Conservation (phyloP, 129 eudicot species). For the Gnaphalium uliginosum region DNA sequence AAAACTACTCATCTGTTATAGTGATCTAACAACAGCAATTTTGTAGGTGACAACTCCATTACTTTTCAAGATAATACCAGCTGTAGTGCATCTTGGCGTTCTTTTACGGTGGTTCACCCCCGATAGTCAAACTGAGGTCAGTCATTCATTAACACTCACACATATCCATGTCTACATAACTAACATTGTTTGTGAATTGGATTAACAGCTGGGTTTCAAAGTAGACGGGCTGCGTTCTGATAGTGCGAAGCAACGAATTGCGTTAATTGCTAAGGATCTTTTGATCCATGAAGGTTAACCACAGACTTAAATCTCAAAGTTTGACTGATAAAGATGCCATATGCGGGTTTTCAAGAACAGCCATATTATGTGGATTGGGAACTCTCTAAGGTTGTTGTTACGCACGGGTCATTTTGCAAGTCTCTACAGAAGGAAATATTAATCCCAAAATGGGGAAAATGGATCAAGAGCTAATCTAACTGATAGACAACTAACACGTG, state of each 20-base stretch:
- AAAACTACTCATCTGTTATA: background rate
- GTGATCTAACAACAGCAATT: background rate
- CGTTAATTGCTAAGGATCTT: conserved; percentile 77
- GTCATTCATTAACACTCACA: background rate
- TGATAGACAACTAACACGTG: conserved; percentile 50
- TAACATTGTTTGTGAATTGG: conserved; percentile 9
- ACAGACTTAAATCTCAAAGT: conserved; percentile 9
- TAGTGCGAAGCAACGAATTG: conserved; percentile 86
- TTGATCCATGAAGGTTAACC: conserved; percentile 75
- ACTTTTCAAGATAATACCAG: conserved; percentile 92
- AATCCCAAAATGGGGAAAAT: conserved; percentile 24
- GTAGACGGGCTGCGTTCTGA: conserved; percentile 76
- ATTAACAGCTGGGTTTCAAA: conserved; percentile 67
- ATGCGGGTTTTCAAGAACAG: conserved; percentile 20
- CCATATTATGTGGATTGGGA: conserved; percentile 17
- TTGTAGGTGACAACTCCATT: conserved; percentile 92
- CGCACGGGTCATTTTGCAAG: conserved; percentile 17
- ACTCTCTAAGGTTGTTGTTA: conserved; percentile 8
- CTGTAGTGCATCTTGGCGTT: conserved; percentile 94
- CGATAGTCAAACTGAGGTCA: conserved; percentile 82
- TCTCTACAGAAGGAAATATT: conserved; percentile 31
- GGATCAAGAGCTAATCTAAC: conserved; percentile 50
- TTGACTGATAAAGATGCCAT: conserved; percentile 5
- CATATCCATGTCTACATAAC: background rate
- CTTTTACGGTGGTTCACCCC: conserved; percentile 92